phyloP scores from a whole-genome alignment of 306 rosid species.

The Rubus parviflorus region DNA sequence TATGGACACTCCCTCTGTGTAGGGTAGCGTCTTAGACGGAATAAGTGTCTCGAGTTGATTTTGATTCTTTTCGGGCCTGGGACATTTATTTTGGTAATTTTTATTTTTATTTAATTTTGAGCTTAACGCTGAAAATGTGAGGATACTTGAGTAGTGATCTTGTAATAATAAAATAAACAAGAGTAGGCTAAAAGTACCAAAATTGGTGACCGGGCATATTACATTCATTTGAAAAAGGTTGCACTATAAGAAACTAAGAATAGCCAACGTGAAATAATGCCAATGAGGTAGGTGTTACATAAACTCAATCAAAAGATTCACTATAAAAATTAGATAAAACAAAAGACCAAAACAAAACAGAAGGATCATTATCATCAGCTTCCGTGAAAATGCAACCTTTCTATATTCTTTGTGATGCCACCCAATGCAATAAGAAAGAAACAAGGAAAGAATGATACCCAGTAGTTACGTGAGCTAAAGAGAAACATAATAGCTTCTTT shows the following conservation, averaged over 20 bases:
- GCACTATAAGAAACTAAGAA: background rate
- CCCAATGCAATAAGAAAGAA: slow-evolving; percentile 24
- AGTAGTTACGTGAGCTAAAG: slow-evolving; percentile 28
- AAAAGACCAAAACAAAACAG: background rate
- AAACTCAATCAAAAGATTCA: slow-evolving; percentile 1
- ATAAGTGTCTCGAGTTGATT: no score
- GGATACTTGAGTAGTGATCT: no score
- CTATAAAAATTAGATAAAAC: background rate
- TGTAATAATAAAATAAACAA: no score
- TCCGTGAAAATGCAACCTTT: slow-evolving; percentile 25
- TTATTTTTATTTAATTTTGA: no score
- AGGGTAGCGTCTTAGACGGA: no score
- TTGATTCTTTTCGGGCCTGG: no score
- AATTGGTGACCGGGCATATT: no score
- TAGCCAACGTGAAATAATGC: background rate
- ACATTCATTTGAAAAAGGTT: no score
- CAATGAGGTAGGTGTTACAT: background rate
- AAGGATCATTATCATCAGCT: background rate
- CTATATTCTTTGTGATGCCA: slow-evolving; percentile 25
- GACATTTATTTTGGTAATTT: no score
- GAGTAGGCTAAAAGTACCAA: no score
- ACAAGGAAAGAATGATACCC: slow-evolving; percentile 63
- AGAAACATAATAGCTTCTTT: slow-evolving; percentile 24
- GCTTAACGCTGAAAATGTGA: no score
- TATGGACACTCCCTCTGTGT: no score